Conservation (phyloP, 2,329 filamentous ascomycete species). For the Rutstroemia sp. region DNA sequence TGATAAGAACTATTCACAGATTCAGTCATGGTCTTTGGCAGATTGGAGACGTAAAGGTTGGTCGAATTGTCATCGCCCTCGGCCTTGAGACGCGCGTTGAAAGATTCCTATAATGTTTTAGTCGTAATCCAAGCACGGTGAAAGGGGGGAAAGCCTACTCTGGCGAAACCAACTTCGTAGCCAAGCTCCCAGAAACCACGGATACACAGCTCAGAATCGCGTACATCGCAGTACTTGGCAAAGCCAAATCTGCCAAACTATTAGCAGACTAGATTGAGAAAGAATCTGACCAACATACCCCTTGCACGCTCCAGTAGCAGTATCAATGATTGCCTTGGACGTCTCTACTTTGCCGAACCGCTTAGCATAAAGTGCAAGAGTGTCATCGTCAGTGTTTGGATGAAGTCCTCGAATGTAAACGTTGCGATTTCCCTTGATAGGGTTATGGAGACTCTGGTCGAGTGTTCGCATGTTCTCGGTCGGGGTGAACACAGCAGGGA, state of each 20-base stretch:
- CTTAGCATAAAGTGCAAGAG: conserved; percentile 72
- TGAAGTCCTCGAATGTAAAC: conserved; percentile 97
- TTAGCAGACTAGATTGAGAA: background rate
- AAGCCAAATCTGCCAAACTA: conserved; percentile 72
- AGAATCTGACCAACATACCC: conserved; percentile 51
- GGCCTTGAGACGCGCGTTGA: conserved; percentile 96
- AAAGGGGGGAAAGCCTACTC: conserved; percentile 46
- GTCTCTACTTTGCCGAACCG: conserved; percentile 93
- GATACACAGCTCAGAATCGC: conserved; percentile 91
- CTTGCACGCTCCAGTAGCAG: conserved; percentile 88
- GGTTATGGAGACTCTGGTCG: conserved; percentile 90
- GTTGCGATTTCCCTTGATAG: conserved; percentile 85
- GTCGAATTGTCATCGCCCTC: conserved; percentile 85
- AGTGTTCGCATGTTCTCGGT: conserved; percentile 82
- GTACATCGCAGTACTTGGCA: conserved; percentile 84
- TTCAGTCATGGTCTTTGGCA: conserved; percentile 88
- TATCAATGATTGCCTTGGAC: conserved; percentile 97
- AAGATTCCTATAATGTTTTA: conserved; percentile 66
- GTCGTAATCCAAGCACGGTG: conserved; percentile 14
- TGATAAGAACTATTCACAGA: conserved; percentile 50
- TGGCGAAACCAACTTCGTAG: conserved; percentile 95
- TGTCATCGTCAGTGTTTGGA: conserved; percentile 89
- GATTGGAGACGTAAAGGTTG: conserved; percentile 96
- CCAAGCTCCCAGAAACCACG: conserved; percentile 89
- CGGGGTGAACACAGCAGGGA: conserved; percentile 82